Percentiles rank a stretch among this genome's conserved stretches.
phyloP scores from a whole-genome alignment of 1,284 basidiomycete genomes.

The Boletus semigastroideus region DNA sequence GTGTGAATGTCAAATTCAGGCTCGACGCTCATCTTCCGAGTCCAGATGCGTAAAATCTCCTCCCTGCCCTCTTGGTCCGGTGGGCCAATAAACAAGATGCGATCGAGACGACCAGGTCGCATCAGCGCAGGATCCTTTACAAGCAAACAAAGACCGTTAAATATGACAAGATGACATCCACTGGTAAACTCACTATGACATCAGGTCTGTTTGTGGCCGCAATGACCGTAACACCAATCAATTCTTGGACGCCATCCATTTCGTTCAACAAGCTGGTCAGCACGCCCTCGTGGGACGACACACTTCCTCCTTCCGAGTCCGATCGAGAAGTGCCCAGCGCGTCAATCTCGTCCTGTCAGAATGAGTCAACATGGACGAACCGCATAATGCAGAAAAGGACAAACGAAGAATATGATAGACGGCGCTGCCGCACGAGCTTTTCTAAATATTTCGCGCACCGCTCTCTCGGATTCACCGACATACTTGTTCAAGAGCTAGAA shows the following conservation, averaged over 20 bases:
- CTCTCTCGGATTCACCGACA: conserved; percentile 95
- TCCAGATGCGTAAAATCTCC: conserved; percentile 84
- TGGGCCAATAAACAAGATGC: conserved; percentile 92
- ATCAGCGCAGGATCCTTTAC: conserved; percentile 88
- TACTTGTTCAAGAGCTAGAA: conserved; percentile 90
- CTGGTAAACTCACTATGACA: conserved; percentile 64
- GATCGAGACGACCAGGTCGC: conserved; percentile 94
- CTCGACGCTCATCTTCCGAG: conserved; percentile 79
- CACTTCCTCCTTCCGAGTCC: conserved; percentile 53
- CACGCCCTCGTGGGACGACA: conserved; percentile 76
- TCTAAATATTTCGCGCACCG: conserved; percentile 92
- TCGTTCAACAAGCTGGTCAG: conserved; percentile 94
- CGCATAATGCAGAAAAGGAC: conserved; percentile 29
- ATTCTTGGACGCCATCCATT: conserved; percentile 97
- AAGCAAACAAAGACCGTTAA: neutral
- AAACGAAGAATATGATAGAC: conserved; percentile 93
- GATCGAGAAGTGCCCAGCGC: conserved; percentile 83
- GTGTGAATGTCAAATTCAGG: conserved; percentile 64
- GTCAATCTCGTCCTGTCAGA: conserved; percentile 90
- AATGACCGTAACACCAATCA: conserved; percentile 90
- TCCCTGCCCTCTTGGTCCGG: conserved; percentile 78
- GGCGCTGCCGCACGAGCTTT: conserved; percentile 94
- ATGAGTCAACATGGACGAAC: neutral
- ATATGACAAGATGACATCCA: neutral
- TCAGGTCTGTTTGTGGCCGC: conserved; percentile 97